Evolutionary conservation across 805 yeast species (phyloP), one percentile per base, ranked within the genome.

Genomic region (Kluyveromyces nonfermentans): DNA sequence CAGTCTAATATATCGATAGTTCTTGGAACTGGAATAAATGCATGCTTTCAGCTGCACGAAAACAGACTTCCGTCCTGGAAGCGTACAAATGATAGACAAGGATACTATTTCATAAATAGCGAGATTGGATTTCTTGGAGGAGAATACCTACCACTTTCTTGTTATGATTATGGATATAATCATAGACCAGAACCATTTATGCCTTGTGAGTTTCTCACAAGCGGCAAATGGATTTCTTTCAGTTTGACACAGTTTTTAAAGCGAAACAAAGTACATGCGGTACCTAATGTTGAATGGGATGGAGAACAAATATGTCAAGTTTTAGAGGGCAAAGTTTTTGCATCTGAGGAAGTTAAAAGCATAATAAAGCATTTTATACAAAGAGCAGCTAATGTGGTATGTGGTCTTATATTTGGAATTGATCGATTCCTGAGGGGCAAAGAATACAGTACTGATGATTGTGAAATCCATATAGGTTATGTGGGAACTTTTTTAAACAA

Each of bases 21-120:
- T 3, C 59, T 81, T 41, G 88, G 89, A 1, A 82, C 89, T 2
- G 89, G 89, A 1, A 59, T 77, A 42, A 82, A 82, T 51, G 58
- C 76, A 31, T 76, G 61, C 65, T 76, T 63, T 52, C 59, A 56
- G 25, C 21, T 59, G n/a, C 54, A 57, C 16, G 43, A 38, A 6
- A 30, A 39, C 4, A 9, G 20, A 12, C 35, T 57, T 35, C 61
- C 62, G 1, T 30, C 32, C 6, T 42, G 39, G 7, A 57, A 54
- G 37, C 41, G 38, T 25, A 15, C 34, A 15, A 35, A 22, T 4
- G 14, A 18, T 10, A 9, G 28, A 18, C 37, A 35, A 32, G 44
- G 47, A 8, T 25, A 4, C 30, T 46, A 50, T 9, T 40, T 59
- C 10, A 48, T 59, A 4, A 59, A 59, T 41, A 41, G 55, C 0